Conservation (phyloP, 1,284 basidiomycete genomes). For the Golubevia sp. region DNA sequence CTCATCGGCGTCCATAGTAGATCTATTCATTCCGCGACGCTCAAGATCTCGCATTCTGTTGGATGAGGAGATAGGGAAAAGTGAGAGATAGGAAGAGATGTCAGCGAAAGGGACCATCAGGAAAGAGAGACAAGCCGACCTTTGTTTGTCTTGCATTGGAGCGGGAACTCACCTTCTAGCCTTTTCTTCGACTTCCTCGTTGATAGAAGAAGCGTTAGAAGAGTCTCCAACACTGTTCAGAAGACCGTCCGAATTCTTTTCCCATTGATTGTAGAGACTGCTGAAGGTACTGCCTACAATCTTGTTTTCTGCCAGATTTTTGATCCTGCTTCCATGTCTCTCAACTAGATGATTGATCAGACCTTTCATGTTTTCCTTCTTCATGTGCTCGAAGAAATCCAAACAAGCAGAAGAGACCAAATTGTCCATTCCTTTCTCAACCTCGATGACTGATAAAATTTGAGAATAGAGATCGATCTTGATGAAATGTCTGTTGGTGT, state of each 20-base stretch:
- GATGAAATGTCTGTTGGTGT: slow-evolving; percentile 80
- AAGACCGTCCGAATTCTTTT: slow-evolving; percentile 81
- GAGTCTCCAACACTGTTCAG: too few species aligned
- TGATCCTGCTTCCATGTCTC: slow-evolving; percentile 72
- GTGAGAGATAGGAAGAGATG: too few species aligned
- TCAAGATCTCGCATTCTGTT: background rate
- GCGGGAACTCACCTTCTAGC: too few species aligned
- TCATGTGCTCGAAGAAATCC: slow-evolving; percentile 90
- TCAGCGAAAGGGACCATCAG: too few species aligned
- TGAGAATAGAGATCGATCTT: slow-evolving; percentile 83
- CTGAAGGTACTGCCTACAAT: slow-evolving; percentile 74
- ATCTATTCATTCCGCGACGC: slow-evolving; percentile 1
- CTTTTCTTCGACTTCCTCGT: too few species aligned
- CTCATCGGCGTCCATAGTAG: slow-evolving; percentile 3
- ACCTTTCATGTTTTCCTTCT: slow-evolving; percentile 86
- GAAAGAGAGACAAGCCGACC: too few species aligned
- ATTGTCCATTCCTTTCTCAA: slow-evolving; percentile 85
- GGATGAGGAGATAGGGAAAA: too few species aligned
- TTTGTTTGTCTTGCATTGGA: too few species aligned
- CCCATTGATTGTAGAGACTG: slow-evolving; percentile 77
- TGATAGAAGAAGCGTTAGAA: too few species aligned
- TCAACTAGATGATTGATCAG: slow-evolving; percentile 84
- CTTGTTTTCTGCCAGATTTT: slow-evolving; percentile 70
- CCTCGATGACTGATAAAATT: slow-evolving; percentile 78
- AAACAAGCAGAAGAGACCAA: slow-evolving; percentile 90